Conservation (phyloP, 345 rosid genomes). For the Brassica cretica region DNA sequence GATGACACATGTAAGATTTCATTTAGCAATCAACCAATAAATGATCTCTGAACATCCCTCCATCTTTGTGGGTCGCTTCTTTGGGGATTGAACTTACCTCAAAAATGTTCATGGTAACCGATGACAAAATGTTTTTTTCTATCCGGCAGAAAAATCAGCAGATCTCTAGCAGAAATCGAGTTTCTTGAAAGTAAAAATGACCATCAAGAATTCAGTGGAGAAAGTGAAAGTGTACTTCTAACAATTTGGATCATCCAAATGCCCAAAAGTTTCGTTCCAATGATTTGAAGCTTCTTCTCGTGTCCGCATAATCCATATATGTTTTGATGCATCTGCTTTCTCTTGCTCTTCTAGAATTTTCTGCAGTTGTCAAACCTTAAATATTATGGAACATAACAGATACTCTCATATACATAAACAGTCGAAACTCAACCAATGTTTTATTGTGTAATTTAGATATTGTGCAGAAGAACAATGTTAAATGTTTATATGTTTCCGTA, state of each 20-base stretch:
- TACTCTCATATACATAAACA: not conserved
- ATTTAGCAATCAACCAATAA: not conserved
- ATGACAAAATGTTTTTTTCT: slow-evolving; percentile 11
- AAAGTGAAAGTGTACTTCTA: slow-evolving; percentile 10
- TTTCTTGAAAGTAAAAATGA: slow-evolving; percentile 20
- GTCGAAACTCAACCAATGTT: no score
- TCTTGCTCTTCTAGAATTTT: slow-evolving; percentile 61
- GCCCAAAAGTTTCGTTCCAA: slow-evolving; percentile 63
- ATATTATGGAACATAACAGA: not conserved
- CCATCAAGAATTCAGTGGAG: slow-evolving; percentile 17
- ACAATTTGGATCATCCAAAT: slow-evolving; percentile 50
- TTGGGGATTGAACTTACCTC: slow-evolving; percentile 12
- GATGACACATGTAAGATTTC: not conserved
- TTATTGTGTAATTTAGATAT: no score
- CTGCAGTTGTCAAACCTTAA: slow-evolving; percentile 44
- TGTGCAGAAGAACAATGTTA: no score
- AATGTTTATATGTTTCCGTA: no score
- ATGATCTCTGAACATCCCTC: slow-evolving; percentile 13
- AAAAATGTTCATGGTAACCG: slow-evolving; percentile 12
- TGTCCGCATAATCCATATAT: slow-evolving; percentile 74
- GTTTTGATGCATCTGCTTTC: slow-evolving; percentile 50
- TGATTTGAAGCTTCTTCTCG: slow-evolving; percentile 66
- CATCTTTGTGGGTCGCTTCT: slow-evolving; percentile 11
- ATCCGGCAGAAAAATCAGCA: slow-evolving; percentile 20
- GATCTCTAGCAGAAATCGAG: not conserved